phyloP scores from a whole-genome alignment of 1,284 basidiomycete species.

The Irpex sp. region DNA sequence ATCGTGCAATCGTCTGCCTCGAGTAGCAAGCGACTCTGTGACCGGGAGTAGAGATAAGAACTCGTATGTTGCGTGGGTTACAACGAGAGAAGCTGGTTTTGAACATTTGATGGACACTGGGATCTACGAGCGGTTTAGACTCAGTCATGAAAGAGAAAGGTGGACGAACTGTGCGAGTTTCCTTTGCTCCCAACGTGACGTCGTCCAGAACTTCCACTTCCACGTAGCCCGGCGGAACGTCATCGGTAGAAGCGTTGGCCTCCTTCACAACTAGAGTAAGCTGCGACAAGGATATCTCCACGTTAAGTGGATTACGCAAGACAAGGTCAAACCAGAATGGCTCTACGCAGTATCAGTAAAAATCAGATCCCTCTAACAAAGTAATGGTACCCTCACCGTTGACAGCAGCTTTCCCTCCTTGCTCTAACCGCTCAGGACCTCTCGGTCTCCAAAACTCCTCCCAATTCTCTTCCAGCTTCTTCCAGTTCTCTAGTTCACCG shows the following conservation, averaged over 20 bases:
- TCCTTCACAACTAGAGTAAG: conserved; percentile 53
- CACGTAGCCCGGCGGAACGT: conserved; percentile 37
- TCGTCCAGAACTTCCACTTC: conserved; percentile 58
- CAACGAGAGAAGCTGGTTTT: conserved; percentile 45
- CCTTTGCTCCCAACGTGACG: conserved; percentile 51
- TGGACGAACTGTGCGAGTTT: conserved; percentile 53
- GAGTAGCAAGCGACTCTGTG: conserved; percentile 56
- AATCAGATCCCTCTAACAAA: neutral
- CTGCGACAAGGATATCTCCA: conserved; percentile 62
- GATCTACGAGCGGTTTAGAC: conserved; percentile 38
- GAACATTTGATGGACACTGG: conserved; percentile 56
- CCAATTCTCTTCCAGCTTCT: conserved; percentile 63
- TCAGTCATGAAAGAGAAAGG: neutral
- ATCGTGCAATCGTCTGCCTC: conserved; percentile 66
- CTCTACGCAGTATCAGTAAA: conserved; percentile 41
- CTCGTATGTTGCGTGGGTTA: conserved; percentile 56
- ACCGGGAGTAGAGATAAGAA: conserved; percentile 67
- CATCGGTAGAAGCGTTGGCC: conserved; percentile 27
- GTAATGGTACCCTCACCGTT: conserved; percentile 43
- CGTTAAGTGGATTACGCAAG: conserved; percentile 65
- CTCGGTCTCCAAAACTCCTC: conserved; percentile 51
- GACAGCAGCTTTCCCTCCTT: conserved; percentile 54
- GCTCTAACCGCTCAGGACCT: conserved; percentile 50
- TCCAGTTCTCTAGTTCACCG: conserved; percentile 51
- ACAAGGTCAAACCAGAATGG: conserved; percentile 72